Evolutionary conservation across 2,329 filamentous ascomycete genomes (phyloP), one percentile per base, ranked within the genome.

Genomic region (Kalaharituber pfeilii): DNA sequence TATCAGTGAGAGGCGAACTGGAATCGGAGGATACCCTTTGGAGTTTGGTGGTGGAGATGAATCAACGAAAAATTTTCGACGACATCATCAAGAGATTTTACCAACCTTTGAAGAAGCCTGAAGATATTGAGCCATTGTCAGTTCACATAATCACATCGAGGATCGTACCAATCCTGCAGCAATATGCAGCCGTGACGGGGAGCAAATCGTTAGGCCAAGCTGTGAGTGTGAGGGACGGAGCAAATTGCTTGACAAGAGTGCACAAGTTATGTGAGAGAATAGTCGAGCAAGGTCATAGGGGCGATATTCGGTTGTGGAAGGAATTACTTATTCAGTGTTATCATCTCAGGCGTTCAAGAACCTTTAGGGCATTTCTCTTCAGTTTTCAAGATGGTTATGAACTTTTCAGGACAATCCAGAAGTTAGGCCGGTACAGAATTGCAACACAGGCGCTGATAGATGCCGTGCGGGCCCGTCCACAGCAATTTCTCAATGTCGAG

Each of bases 381-480:
- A 25, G 42, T 22, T 47, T 47, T 22, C 42, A 22, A 13, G 24
- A 47, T 5, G 42, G 42, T 25, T 47, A 47, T 25, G 42, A 47
- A 2, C 55, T 67, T 8, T 56, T 60, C 6, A 55, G 64, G 51
- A 59, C 62, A 39, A 59, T 67, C 33, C 59, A 62, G 33, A 66
- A 67, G 56, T 59, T 66, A 30, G 60, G 64, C n/a, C 56, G 61
- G 45, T 66, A 66, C 49, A 65, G 65, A 49, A 62, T 60, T 15
- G 60, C 57, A 8, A 57, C 59, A 50, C 60, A 53, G 36, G 57
- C 63, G 27, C 64, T 66, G 47, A 58, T 66, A 6, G 56, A 54
- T 25, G 59, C 59, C 24, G 62, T 61, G 15, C 60, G 60, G 49
- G 64, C 56, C 50, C 51, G 58, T 47, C 60, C 55, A 18, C 50